Conservation (phyloP, 352 stramenopile species). For the Globisporangium echinulatum region DNA sequence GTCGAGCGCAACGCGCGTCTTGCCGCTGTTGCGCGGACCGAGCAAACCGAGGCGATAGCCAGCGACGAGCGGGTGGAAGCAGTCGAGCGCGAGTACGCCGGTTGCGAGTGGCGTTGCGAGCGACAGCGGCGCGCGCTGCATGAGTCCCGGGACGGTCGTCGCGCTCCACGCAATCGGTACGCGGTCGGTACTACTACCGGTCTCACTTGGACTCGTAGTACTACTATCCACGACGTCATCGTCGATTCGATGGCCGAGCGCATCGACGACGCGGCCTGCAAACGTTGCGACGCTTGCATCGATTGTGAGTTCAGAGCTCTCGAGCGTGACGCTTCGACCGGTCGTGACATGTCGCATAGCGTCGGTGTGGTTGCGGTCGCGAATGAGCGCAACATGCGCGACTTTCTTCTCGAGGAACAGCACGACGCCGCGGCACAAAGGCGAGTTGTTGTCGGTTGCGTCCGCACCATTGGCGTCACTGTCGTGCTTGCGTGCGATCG, state of each 20-base stretch:
- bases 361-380: conserved; percentile 17
- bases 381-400: conserved; percentile 53
- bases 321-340: conserved; percentile 56
- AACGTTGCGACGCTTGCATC: conserved; percentile 38
- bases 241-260: conserved; percentile 34
- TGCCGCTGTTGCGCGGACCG: conserved; percentile 61
- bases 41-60: conserved; percentile 65
- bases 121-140: conserved; percentile 39
- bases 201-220: not conserved
- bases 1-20: conserved; percentile 62
- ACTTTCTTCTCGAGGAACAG: conserved; percentile 56
- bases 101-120: conserved; percentile 43
- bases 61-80: conserved; percentile 64
- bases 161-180: conserved; percentile 46
- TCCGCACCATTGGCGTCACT: not conserved
- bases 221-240: not conserved
- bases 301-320: conserved; percentile 44
- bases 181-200: conserved; percentile 5
- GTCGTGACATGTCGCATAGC: conserved; percentile 25
- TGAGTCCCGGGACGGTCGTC: conserved; percentile 59
- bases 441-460: not conserved
- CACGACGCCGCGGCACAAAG: conserved; percentile 41
- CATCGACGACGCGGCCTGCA: conserved; percentile 37
- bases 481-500: conserved; percentile 18
- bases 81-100: conserved; percentile 66